These are phyloP conservation scores for Phycomyces nitens DNA, from an alignment of 192 early-diverging fungal genomes.

Conservation along the genomic window DNA sequence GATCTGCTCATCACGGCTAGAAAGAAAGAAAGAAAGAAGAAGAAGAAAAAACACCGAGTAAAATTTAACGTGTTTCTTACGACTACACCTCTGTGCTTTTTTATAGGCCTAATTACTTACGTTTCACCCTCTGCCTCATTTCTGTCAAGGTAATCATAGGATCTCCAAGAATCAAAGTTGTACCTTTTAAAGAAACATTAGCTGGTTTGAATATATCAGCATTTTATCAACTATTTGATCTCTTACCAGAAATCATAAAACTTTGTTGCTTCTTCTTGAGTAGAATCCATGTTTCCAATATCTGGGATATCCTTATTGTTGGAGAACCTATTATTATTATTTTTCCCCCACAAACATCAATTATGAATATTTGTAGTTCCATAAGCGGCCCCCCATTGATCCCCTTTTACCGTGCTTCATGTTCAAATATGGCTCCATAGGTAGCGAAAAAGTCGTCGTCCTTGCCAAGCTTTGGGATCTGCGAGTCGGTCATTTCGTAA, in stretches of 20 bases:
- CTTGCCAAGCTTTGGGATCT: slow-evolving; percentile 40
- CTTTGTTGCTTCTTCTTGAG: slow-evolving; percentile 62
- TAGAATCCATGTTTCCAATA: slow-evolving; percentile 56
- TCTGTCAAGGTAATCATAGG: slow-evolving; percentile 80
- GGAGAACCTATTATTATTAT: slow-evolving; percentile 33
- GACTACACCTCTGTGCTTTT: no score
- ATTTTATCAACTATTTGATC: no score
- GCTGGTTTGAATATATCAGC: not conserved
- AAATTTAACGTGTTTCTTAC: no score
- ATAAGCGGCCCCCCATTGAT: no score
- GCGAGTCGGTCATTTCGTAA: slow-evolving; percentile 62
- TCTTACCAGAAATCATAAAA: slow-evolving; percentile 74
- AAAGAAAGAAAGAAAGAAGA: not conserved
- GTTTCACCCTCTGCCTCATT: slow-evolving; percentile 74
- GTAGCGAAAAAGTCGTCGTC: slow-evolving; percentile 38
- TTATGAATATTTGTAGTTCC: no score
- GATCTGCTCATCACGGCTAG: slow-evolving; percentile 68
- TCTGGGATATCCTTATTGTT: slow-evolving; percentile 52
- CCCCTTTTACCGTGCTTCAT: slow-evolving; percentile 57
- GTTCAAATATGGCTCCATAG: slow-evolving; percentile 61
- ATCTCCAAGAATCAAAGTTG: slow-evolving; percentile 78
- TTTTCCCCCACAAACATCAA: no score
- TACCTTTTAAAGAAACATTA: slow-evolving; percentile 14
- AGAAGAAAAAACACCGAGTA: no score
- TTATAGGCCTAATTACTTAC: no score